Percentiles rank a stretch among this genome's conserved stretches.
Evolutionary conservation across 768 basidiomycete genomes (phyloP).

Genomic region (Suillus bovinus): DNA sequence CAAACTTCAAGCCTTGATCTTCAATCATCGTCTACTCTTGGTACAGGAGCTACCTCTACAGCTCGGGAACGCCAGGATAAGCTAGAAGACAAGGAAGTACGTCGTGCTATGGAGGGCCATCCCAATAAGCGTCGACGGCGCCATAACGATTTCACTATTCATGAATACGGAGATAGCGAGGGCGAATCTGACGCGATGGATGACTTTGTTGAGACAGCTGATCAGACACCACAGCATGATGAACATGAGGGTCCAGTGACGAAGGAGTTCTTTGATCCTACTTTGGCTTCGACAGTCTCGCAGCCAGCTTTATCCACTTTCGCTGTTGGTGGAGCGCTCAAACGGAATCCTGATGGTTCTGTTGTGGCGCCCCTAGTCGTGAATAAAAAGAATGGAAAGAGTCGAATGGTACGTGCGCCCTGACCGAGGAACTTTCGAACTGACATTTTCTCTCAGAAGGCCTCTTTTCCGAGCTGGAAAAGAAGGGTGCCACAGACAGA

Average conservation of each 20-base stretch:
- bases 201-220: constrained; percentile 10
- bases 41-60: constrained; percentile 66
- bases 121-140: constrained; percentile 51
- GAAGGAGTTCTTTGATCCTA: constrained; percentile 18
- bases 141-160: constrained; percentile 25
- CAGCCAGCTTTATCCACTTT: constrained; percentile 18
- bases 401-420: constrained; percentile 41
- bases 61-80: constrained; percentile 60
- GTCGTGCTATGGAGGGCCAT: constrained; percentile 50
- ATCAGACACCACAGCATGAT: neutral
- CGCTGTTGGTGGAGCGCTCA: constrained; percentile 63
- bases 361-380: constrained; percentile 48
- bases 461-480: constrained; percentile 54
- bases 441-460: constrained; percentile 26
- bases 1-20: constrained; percentile 59
- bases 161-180: constrained; percentile 29
- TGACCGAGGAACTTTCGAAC: constrained; percentile 6
- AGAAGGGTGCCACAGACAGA: constrained; percentile 29
- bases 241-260: neutral
- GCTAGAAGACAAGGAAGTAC: constrained; percentile 58
- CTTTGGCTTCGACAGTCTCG: constrained; percentile 12
- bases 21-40: constrained; percentile 82
- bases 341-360: constrained; percentile 64
- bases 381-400: constrained; percentile 40
- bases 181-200: constrained; percentile 36